Evolutionary conservation across 495 filamentous ascomycete species (phyloP), one percentile per base, ranked within the genome.

Genomic region (Usnea hakonensis): DNA sequence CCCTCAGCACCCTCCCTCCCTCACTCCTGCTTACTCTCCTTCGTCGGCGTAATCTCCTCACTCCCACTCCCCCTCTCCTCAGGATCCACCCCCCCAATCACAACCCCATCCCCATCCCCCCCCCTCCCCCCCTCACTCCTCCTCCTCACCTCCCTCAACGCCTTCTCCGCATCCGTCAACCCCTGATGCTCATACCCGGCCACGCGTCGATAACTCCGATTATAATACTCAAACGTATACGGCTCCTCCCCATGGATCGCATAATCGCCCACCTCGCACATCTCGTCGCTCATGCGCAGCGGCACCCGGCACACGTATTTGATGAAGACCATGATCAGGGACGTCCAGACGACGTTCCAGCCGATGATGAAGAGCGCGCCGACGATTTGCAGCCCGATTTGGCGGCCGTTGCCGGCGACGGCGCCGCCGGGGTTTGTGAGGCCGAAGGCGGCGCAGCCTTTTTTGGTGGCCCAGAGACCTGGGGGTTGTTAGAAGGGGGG

Each of bases 301-400:
- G 75, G 77, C n/a, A 83, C 74, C 50, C 81, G 78, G 26, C 75
- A 65, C 19, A 83, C 80, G 70, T 78, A 77, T 64, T 81, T 78
- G 70, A 83, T 83, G 67, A 82, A 82, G n/a, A 75, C 58, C 72
- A 80, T 73, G 66, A 83, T 80, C 33, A 80, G 61, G 3, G 71
- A 71, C 2, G 81, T 84, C 79, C 79, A 81, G 65, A 83, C 75
- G 19, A 81, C 44, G 64, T 83, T 83, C 72, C 77, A 78, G 46
- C 79, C 80, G 61, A 83, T 79, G 65, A 83, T 74, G 73, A 83
- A 83, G 14, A 77, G 64, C 0, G 77, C 81, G 38, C 79, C 80
- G 43, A 78, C 81, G 59, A 83, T 73, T 62, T 83, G 81, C 38
- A 78, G 66, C 66, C 81, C 77, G 55, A 83, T 72, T 68, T 83